These are phyloP conservation scores for Macrolepiota fuliginosa DNA, from an alignment of 768 basidiomycete species.

Conservation along the genomic window DNA sequence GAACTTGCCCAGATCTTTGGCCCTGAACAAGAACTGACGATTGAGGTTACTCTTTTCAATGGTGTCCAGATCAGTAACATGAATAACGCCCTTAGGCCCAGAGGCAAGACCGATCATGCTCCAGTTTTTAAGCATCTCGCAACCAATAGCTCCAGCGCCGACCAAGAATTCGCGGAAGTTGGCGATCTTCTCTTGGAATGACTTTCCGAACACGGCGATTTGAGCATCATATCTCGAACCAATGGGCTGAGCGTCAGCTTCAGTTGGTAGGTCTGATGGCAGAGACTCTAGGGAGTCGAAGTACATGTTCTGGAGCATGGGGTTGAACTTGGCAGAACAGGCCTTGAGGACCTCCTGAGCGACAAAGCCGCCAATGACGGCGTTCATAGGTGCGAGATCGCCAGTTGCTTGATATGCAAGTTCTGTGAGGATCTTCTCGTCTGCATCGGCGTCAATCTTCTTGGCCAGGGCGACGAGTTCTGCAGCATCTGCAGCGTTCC, in stretches of 20 bases:
- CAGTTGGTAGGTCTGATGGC: conserved; percentile 70
- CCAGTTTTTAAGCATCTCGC: conserved; percentile 99
- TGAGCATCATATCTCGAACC: conserved; percentile 91
- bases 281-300: conserved; percentile 97
- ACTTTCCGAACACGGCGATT: conserved; percentile 92
- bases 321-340: conserved; percentile 96
- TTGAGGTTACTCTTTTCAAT: conserved; percentile 99
- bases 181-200: conserved; percentile 89
- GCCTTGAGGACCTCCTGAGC: conserved; percentile 98
- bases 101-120: conserved; percentile 95
- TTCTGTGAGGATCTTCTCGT: conserved; percentile 82
- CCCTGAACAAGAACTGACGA: conserved; percentile 94
- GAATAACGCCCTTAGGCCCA: conserved; percentile 74
- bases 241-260: conserved; percentile 78
- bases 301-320: conserved; percentile 92
- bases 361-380: conserved; percentile 95
- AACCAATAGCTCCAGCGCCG: conserved; percentile 98
- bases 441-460: conserved; percentile 68
- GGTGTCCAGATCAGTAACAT: conserved; percentile 96
- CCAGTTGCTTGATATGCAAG: conserved; percentile 90
- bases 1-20: conserved; percentile 96
- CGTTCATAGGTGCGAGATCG: conserved; percentile 85
- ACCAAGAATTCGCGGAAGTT: conserved; percentile 95
- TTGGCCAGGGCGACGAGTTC: conserved; percentile 74
- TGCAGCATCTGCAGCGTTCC: conserved; percentile 79